A percentile compares a stretch with the other conserved stretches of the same genome.
Conservation (phyloP, 176 grass and related monocot species). For the Luzula sylvatica region DNA sequence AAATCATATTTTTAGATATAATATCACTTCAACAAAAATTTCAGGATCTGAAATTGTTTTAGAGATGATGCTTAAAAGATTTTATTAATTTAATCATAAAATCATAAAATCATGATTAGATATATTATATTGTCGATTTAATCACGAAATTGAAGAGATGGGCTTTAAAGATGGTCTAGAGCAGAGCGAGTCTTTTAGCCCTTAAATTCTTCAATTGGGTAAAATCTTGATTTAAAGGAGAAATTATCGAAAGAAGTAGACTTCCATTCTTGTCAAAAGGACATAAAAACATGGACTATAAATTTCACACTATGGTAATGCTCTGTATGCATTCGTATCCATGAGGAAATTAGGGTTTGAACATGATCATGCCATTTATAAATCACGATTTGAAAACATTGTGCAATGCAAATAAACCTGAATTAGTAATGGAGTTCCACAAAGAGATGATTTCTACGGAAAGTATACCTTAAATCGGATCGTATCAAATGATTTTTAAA, state of each 20-base stretch:
- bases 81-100: too few species aligned
- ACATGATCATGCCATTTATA: conserved; percentile 33
- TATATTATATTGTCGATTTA: conserved; percentile 26
- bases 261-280: conserved; percentile 30
- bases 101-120: conserved; percentile 40
- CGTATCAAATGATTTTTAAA: conserved; percentile 44
- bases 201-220: conserved; percentile 62
- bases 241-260: conserved; percentile 52
- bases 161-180: conserved; percentile 68
- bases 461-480: conserved; percentile 19
- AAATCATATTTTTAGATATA: not conserved
- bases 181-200: conserved; percentile 41
- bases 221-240: conserved; percentile 44
- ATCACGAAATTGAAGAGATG: conserved; percentile 38
- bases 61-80: too few species aligned
- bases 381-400: conserved; percentile 40
- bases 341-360: conserved; percentile 46
- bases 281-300: conserved; percentile 71
- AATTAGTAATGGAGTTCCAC: conserved; percentile 71
- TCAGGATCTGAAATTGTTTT: conserved; percentile 59
- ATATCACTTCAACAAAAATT: conserved; percentile 67
- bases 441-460: conserved; percentile 49
- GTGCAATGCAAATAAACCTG: conserved; percentile 37
- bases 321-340: conserved; percentile 39
- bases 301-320: conserved; percentile 46